Evolutionary conservation across 2,329 filamentous ascomycete species (phyloP).

Genomic region (Botryotinia narcissicola): DNA sequence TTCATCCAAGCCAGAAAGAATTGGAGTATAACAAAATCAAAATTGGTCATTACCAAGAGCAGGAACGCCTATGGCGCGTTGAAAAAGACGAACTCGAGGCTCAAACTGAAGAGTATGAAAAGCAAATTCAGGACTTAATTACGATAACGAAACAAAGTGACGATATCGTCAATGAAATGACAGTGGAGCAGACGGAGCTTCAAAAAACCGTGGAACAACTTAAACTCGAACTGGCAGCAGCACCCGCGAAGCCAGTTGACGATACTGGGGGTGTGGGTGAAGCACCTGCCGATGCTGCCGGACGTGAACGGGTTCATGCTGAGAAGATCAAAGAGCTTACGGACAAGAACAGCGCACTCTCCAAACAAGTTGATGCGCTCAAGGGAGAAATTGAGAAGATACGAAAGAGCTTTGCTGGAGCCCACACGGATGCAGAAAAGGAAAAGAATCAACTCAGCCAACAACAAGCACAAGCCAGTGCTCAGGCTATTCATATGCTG

Average conservation of each 20-base stretch:
- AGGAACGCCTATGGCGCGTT: not conserved
- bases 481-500: not conserved
- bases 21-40: not conserved
- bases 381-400: not conserved
- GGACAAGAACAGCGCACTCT: not conserved
- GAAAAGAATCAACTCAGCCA: not conserved
- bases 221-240: not conserved
- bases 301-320: not conserved
- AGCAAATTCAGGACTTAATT: not conserved
- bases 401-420: not conserved
- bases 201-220: not conserved
- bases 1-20: not conserved
- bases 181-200: not conserved
- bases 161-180: not conserved
- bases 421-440: no score
- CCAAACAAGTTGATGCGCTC: not conserved
- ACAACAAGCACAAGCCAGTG: not conserved
- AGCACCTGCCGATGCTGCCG: not conserved
- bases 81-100: not conserved
- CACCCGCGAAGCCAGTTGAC: not conserved
- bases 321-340: not conserved
- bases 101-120: no score
- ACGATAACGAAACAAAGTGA: not conserved
- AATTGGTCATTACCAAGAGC: not conserved
- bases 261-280: not conserved